phyloP scores from a whole-genome alignment of 371 early-diverging fungal species.

The Mortierella sp. region DNA sequence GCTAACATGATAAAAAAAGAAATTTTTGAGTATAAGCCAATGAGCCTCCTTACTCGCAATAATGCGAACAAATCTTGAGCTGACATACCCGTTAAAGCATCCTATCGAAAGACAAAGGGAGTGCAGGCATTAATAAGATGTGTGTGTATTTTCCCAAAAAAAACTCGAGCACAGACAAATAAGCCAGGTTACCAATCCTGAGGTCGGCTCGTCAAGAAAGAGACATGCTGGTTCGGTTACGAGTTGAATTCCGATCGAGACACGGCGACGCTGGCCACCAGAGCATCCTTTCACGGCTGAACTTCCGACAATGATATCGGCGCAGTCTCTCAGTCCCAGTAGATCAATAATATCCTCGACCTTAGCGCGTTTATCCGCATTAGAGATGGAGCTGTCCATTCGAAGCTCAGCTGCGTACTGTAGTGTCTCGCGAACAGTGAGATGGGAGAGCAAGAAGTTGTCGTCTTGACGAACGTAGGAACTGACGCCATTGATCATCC shows the following conservation, averaged over 20 bases:
- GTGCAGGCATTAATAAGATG: too few species aligned
- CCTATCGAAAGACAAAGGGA: not conserved
- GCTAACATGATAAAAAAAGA: conserved; percentile 8
- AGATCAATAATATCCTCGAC: conserved; percentile 47
- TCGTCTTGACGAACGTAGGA: conserved; percentile 69
- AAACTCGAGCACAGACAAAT: too few species aligned
- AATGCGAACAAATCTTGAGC: too few species aligned
- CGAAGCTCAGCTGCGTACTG: conserved; percentile 56
- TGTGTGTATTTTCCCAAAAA: too few species aligned
- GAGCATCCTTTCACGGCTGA: conserved; percentile 39
- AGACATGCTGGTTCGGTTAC: conserved; percentile 69
- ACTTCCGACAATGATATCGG: conserved; percentile 45
- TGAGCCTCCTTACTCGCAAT: too few species aligned
- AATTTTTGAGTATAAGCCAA: too few species aligned
- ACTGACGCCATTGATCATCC: conserved; percentile 33
- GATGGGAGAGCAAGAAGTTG: conserved; percentile 55
- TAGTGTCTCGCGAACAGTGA: conserved; percentile 62
- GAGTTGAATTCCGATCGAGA: conserved; percentile 76
- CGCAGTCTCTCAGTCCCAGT: conserved; percentile 46
- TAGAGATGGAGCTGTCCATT: conserved; percentile 37
- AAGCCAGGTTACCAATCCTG: conserved; percentile 62
- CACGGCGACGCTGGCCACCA: conserved; percentile 72
- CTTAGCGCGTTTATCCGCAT: conserved; percentile 19
- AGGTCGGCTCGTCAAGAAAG: conserved; percentile 62
- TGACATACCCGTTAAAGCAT: conserved; percentile 18